Evolutionary conservation across 306 rosid genomes (phyloP), one percentile per base, ranked within the genome.

Genomic region (Pterocarpus santalinus): DNA sequence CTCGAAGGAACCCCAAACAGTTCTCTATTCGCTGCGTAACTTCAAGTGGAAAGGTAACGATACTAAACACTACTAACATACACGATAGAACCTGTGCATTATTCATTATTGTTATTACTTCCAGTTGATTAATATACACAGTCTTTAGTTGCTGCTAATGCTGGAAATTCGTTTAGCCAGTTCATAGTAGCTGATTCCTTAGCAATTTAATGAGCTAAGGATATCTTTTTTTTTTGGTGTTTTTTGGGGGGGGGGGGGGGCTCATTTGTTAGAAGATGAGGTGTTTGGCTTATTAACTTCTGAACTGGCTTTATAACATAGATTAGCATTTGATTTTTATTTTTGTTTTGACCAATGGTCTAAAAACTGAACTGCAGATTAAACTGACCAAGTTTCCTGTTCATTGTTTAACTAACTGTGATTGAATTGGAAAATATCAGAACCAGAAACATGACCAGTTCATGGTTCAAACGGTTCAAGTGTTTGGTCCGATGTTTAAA

Each of bases 1-100:
- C 65, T 79, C 58, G 82, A 3, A 82, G 87, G 80, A 78, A 43
- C 46, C 76, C 87, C 7, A 75, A 72, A 35, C 83, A 6, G 9
- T 84, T 88, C 61, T 80, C 74, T 84, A 89, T 93, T 41, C 91
- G 91, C 13, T 88, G 98, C 47, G 82, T 86, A 2, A 81, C 91
- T 80, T 72, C 99, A 9, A 83, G 62, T 81, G 99, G 96, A 89
- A 93, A 94, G 91, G 99, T 95, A 53, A 53, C 43, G 74, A 5
- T 12, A 47, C 14, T 47, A 47, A 4, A 22, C 28, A 22, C 28
- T 10, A 7, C 9, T 13, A 17, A 7, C 56, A 10, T 62, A 13
- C 12, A 32, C 5, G 5, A 65, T 49, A 10, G 41, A 44, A 13
- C 61, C 3, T 13, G 56, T 68, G 22, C 34, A 30, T 17, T 73